Percentiles rank a stretch among this genome's conserved stretches.
Evolutionary conservation across 2,329 filamentous ascomycete species (phyloP).

Genomic region (Monosporascus sp.): DNA sequence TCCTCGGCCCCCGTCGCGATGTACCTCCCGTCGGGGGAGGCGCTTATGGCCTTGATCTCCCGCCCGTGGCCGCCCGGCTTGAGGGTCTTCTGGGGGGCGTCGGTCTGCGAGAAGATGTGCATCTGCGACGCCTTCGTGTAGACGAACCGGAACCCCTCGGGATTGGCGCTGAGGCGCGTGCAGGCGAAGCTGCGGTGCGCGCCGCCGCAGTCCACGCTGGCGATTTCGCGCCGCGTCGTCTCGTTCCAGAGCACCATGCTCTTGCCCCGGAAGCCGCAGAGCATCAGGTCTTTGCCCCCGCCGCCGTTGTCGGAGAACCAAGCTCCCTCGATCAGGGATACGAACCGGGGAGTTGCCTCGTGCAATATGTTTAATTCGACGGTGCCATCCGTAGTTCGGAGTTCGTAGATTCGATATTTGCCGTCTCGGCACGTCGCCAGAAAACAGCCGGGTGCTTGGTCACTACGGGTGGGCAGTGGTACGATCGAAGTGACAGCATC

Average conservation of each 20-base stretch:
- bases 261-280: slow-evolving; percentile 78
- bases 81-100: slow-evolving; percentile 41
- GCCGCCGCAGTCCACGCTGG: slow-evolving; percentile 75
- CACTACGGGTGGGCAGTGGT: slow-evolving; percentile 32
- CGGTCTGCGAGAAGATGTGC: slow-evolving; percentile 40
- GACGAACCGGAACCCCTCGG: slow-evolving; percentile 48
- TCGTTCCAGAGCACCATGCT: slow-evolving; percentile 80
- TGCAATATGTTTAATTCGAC: slow-evolving; percentile 51
- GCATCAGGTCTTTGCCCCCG: slow-evolving; percentile 50
- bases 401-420: slow-evolving; percentile 60
- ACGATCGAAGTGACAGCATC: slow-evolving; percentile 67
- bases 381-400: slow-evolving; percentile 19
- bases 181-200: slow-evolving; percentile 70
- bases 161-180: slow-evolving; percentile 20
- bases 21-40: slow-evolving; percentile 33
- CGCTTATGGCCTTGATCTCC: slow-evolving; percentile 61
- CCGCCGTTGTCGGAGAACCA: slow-evolving; percentile 44
- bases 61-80: slow-evolving; percentile 75
- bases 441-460: slow-evolving; percentile 39
- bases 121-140: slow-evolving; percentile 67
- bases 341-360: slow-evolving; percentile 63
- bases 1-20: slow-evolving; percentile 70
- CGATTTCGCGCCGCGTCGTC: slow-evolving; percentile 61
- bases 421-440: slow-evolving; percentile 75
- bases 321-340: slow-evolving; percentile 69